These are phyloP conservation scores for Globisporangium canariense DNA, from an alignment of 352 stramenopile genomes.

Conservation along the genomic window DNA sequence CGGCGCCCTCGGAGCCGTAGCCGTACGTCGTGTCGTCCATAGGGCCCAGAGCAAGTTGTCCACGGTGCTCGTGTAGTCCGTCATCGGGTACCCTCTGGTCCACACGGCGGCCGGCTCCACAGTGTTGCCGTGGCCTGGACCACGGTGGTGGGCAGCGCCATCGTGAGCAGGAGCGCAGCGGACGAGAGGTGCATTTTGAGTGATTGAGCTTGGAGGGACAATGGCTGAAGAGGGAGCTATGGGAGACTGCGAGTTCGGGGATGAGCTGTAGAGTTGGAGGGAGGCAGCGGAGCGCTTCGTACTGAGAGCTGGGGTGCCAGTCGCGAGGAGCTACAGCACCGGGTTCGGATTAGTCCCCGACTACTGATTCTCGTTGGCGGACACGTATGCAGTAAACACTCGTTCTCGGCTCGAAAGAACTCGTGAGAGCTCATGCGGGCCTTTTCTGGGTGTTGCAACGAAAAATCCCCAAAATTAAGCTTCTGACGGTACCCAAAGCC, in stretches of 20 bases:
- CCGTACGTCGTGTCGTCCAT: slow-evolving; percentile 27
- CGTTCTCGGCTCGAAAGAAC: background rate
- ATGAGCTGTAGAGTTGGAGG: background rate
- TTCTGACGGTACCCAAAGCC: no score
- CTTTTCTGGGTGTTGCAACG: no score
- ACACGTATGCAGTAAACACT: background rate
- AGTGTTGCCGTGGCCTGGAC: slow-evolving; percentile 33
- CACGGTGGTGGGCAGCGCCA: slow-evolving; percentile 1
- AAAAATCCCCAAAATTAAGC: no score
- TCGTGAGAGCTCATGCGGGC: no score
- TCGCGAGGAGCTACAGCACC: background rate
- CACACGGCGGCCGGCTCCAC: slow-evolving; percentile 34
- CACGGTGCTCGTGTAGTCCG: slow-evolving; percentile 25
- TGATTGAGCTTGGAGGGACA: background rate
- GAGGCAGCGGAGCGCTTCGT: background rate
- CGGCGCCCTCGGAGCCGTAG: slow-evolving; percentile 20
- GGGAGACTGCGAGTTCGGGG: background rate
- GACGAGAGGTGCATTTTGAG: slow-evolving; percentile 1
- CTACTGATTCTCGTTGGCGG: background rate
- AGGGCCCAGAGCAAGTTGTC: slow-evolving; percentile 19
- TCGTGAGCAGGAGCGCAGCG: slow-evolving; percentile 9
- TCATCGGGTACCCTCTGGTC: slow-evolving; percentile 26
- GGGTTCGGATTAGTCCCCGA: background rate
- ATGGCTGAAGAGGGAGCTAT: no score
- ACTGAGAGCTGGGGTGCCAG: background rate